Evolutionary conservation across 495 filamentous ascomycete genomes (phyloP).

Genomic region (Halenospora varia): DNA sequence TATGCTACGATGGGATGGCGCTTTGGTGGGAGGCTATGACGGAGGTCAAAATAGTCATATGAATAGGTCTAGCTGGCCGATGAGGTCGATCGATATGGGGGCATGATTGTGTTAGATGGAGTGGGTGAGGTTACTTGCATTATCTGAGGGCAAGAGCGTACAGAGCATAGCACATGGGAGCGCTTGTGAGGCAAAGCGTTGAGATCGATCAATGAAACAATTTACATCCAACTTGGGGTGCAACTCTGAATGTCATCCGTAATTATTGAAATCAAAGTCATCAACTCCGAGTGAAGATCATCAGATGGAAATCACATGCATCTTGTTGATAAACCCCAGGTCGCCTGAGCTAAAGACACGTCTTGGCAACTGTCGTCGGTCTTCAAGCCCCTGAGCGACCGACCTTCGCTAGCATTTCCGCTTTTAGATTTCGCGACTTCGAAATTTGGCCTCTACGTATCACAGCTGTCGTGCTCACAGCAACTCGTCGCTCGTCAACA

Average conservation of each 20-base stretch:
- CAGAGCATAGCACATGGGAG: not conserved
- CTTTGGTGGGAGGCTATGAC: conserved; percentile 5
- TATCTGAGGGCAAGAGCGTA: not conserved
- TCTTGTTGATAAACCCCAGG: too few relatives aligned
- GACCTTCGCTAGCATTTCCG: not conserved
- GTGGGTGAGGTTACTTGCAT: not conserved
- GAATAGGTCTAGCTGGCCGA: not conserved
- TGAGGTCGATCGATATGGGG: not conserved
- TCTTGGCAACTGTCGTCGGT: not conserved
- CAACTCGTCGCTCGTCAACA: too few relatives aligned
- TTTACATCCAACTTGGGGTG: too few relatives aligned
- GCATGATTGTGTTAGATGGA: not conserved
- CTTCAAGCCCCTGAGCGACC: not conserved
- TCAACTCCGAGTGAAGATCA: too few relatives aligned
- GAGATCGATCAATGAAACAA: not conserved
- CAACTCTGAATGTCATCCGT: too few relatives aligned
- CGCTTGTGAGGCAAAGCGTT: too few relatives aligned
- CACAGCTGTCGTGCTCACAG: not conserved
- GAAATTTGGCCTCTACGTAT: not conserved
- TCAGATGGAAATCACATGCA: too few relatives aligned
- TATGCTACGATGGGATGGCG: conserved; percentile 9
- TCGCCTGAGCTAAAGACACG: too few relatives aligned
- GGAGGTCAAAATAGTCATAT: not conserved
- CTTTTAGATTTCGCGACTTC: not conserved
- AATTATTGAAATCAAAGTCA: too few relatives aligned